Base-by-base conservation (phyloP, 2,329 filamentous ascomycete species). In the Hyphodiscus sp. region DNA sequence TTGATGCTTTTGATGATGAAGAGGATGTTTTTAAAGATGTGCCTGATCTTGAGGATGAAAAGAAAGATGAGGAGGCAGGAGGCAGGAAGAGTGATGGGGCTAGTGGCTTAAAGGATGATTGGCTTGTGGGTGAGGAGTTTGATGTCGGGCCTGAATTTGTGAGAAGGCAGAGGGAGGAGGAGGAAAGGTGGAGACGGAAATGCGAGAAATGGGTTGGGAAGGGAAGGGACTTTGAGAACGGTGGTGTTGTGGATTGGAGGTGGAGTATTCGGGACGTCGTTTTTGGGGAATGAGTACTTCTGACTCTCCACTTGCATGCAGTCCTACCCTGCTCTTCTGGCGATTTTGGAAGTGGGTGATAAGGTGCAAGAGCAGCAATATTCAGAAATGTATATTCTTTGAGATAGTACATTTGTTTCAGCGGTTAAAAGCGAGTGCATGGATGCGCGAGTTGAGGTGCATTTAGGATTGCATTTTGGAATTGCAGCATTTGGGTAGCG, bases 141-240 rank as follows among this genome's bases (percentile, higher is more conserved):
- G 94, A 99, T 67, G 90, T 99, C 52, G 94, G 94, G 0, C 94
- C 92, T 2, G 90, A 95, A 69, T 99, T 97, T 67, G 85, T 97
- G 58, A 80, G 86, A 63, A 79, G 91, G 58, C 92, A 97, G 67
- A 81, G 88, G 55, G 90, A 92, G 65, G 94, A 99, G 71, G 94
- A 99, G 72, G 86, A 89, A 47, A 80, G 89, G 57, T 99, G 94
- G 94, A 80, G 86, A 61, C 85, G 85, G 69, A 92, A 91, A 72
- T 92, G 92, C 61, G 86, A 88, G 67, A 85, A 82, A 65, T 99
- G 94, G 94, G 81, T 92, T 59, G 79, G 79, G 49, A 73, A 78
- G 59, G 71, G 63, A 38, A 45, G 55, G 16, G 74, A 77, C 59
- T 61, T 62, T 49, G 70, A 74, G 30, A 73, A 77, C 54, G 76